Evolutionary conservation across 192 early-diverging fungal genomes (phyloP).

Genomic region (Obelidium mucronatum): DNA sequence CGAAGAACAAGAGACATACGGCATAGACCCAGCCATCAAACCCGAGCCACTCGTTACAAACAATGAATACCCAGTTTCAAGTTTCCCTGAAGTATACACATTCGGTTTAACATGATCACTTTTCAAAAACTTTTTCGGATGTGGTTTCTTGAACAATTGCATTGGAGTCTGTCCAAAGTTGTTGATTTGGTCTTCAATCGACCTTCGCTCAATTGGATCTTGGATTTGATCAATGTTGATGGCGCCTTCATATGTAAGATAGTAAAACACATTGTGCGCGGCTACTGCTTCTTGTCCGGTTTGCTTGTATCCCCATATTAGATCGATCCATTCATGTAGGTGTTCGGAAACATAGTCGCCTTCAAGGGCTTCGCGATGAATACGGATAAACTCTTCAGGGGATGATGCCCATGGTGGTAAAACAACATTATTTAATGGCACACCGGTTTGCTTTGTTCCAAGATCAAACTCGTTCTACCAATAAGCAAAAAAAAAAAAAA

Average conservation of each 20-base stretch:
- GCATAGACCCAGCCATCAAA: slow-evolving; percentile 5
- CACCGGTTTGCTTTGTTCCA: slow-evolving; percentile 68
- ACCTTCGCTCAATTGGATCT: slow-evolving; percentile 87
- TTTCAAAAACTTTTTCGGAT: slow-evolving; percentile 62
- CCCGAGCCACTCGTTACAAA: slow-evolving; percentile 17
- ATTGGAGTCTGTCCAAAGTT: slow-evolving; percentile 98
- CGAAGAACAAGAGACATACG: slow-evolving; percentile 1
- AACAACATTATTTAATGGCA: slow-evolving; percentile 65
- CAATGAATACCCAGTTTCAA: slow-evolving; percentile 21
- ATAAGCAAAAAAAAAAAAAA: slow-evolving; percentile 42
- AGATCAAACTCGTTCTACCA: slow-evolving; percentile 73
- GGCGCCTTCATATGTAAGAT: slow-evolving; percentile 96
- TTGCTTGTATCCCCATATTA: slow-evolving; percentile 97
- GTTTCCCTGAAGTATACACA: slow-evolving; percentile 35
- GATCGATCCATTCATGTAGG: slow-evolving; percentile 94
- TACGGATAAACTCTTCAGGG: slow-evolving; percentile 82
- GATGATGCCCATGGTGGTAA: slow-evolving; percentile 88
- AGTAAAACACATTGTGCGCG: slow-evolving; percentile 94
- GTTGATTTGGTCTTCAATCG: slow-evolving; percentile 93
- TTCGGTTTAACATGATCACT: slow-evolving; percentile 13
- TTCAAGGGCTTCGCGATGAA: slow-evolving; percentile 79
- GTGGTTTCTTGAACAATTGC: slow-evolving; percentile 87
- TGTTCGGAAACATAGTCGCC: slow-evolving; percentile 87
- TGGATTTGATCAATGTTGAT: slow-evolving; percentile 89
- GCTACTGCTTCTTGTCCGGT: slow-evolving; percentile 84